Evolutionary conservation across 768 basidiomycete genomes (phyloP), one percentile per base, ranked within the genome.

Genomic region (Russula ochroleuca): DNA sequence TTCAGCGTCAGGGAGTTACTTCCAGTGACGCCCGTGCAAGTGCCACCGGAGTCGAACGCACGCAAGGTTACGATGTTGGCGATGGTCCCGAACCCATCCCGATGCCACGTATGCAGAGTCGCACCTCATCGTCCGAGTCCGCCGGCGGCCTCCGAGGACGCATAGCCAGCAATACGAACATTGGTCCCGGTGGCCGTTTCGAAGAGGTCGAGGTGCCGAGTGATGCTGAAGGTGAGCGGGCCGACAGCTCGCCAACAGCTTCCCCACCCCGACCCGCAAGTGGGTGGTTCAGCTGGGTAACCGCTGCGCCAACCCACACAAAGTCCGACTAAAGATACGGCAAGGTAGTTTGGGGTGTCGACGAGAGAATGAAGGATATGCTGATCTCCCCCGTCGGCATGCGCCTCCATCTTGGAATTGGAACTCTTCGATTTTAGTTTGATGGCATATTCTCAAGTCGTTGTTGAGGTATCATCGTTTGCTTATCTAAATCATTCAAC

Each of bases 131-230:
- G 17, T 77, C 70, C 6, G 63, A 41, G 33, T 62, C 64, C 21
- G 53, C 35, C 2, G 48, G 48, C 33, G 67, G 64, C 13, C 55
- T 69, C 45, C 57, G 68, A 21, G 67, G 48, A 33, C 68, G 68
- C 8, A 23, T 55, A 7, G 56, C 21, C 21, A 65, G 60, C 43
- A 35, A 51, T 17, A 48, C 47, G 1, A 64, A 59, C n/a, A 47
- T 64, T 38, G 38, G 63, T 23, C 61, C 60, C 59, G 76, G 53
- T 79, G 79, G 31, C 76, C 64, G 70, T 75, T 87, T 86, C 65
- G 89, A 90, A 68, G 86, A 90, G 74, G 80, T 85, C 2, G 84
- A 86, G 64, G 83, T 85, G n/a, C 83, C 83, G 47, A 86, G 85
- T 61, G 88, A 90, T 66, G 80, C 78, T 15, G 88, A 90, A 65